Base-by-base conservation (phyloP, 345 rosid genomes). In the Cardamine chenopodiifolia region DNA sequence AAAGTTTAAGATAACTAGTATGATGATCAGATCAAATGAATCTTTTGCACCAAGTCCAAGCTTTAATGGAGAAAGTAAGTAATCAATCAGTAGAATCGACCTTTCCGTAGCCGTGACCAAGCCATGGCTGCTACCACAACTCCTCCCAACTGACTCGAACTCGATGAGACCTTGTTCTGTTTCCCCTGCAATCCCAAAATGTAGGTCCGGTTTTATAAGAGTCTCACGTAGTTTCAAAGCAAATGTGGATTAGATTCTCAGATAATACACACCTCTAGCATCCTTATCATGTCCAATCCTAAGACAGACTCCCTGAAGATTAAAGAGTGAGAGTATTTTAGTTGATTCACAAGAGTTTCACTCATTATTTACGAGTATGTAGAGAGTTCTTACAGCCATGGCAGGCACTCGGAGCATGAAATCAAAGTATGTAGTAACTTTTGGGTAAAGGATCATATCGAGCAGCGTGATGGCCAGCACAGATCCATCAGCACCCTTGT, bases 401-500 rank as follows among this genome's bases (percentile, higher is more conserved):
- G 89, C 92, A 76, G 92, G 92, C 68, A 86, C 85, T 17, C 96
- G 94, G 60, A 87, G 68, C 44, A 90, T 75, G 58, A 90, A 82
- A 0, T 76, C 83, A 1, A 90, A 61, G 77, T 80, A 84, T 42
- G 91, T 77, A 23, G 92, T 93, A 31, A 90, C 85, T 72, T 68
- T 89, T 18, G 98, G 96, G 76, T 80, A 69, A 71, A 93, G 77
- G 81, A 89, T 83, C 85, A 93, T 90, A 68, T 84, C 82, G 25
- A 93, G 89, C 65, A 90, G 83, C 87, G 88, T 73, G 66, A 93
- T 86, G 60, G 98, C 98, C 74, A 81, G 82, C 61, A 93, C 90
- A 47, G 97, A 86, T 55, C 90, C 98, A 28, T 92, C 83, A 20
- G 98, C 88, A 8, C 98, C 98, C 97, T 92, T 71, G 42, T n/a